phyloP scores from a whole-genome alignment of 106 monocot species.

The Dactylorhiza incarnata region DNA sequence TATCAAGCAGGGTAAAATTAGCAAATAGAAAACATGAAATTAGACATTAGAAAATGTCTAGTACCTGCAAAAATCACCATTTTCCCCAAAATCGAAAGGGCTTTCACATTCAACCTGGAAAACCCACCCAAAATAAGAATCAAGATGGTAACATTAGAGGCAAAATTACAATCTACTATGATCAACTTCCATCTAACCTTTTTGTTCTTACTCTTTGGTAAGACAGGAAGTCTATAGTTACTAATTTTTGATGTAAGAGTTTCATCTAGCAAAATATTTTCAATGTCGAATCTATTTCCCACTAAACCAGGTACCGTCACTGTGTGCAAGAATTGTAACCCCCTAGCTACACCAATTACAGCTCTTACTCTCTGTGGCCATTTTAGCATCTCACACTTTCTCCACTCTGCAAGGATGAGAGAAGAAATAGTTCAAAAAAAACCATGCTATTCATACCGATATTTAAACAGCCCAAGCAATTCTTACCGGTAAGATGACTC shows the following conservation, averaged over 20 bases:
- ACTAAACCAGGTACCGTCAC: constrained; percentile 59
- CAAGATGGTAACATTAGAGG: neutral
- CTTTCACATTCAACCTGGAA: constrained; percentile 50
- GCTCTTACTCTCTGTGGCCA: constrained; percentile 84
- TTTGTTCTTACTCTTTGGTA: constrained; percentile 44
- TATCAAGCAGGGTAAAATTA: neutral
- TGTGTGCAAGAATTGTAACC: constrained; percentile 82
- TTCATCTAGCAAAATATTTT: constrained; percentile 77
- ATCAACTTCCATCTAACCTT: constrained; percentile 28
- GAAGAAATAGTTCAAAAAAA: neutral
- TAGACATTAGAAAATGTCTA: neutral
- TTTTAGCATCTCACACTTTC: constrained; percentile 82
- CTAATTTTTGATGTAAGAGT: constrained; percentile 81
- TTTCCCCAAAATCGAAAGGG: constrained; percentile 38
- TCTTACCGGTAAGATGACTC: constrained; percentile 80
- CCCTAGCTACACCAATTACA: constrained; percentile 73
- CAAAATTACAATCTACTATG: neutral
- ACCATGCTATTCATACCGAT: neutral
- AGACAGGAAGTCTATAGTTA: constrained; percentile 69
- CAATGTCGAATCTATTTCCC: constrained; percentile 59
- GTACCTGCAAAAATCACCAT: constrained; percentile 43
- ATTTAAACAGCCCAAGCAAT: neutral
- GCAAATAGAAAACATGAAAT: neutral
- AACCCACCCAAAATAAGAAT: neutral
- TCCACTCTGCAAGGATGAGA: constrained; percentile 50